Evolutionary conservation across 2,329 filamentous ascomycete species (phyloP), one percentile per base, ranked within the genome.

Genomic region (Ophiostoma australiae): DNA sequence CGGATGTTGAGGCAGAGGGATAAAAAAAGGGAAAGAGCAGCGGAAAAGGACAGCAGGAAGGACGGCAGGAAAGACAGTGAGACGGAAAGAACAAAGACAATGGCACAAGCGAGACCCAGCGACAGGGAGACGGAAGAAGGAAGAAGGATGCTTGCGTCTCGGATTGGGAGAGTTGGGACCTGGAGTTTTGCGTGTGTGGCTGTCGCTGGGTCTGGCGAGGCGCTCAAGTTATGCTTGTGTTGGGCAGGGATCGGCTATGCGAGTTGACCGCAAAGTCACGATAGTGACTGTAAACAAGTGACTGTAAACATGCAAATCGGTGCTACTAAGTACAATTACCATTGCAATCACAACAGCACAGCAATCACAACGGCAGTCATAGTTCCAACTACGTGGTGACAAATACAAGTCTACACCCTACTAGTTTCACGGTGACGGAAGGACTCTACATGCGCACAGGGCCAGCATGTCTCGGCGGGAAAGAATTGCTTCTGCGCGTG

Each of bases 401-500:
- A 27, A 58, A 13, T 58, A 58, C 4, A 58, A 41, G 15, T 41
- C 39, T 23, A 17, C 44, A 2, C 44, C 15, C 44, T n/a, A 7
- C 17, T 5, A 58, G 52, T 58, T 27, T 58, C 52, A 58, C 52
- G 52, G 52, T 27, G 52, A 58, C n/a, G 52, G 23, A 58, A 58
- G 23, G 13, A 58, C 52, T n/a, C 15, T 27, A 58, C 52, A 27
- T 58, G 27, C 44, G 44, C 44, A 23, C 48, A 11, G 23, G 23
- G 52, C 52, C 52, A n/a, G 52, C 52, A 58, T 58, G 52, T 58
- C 52, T 58, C 52, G n/a, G 52, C 20, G 23, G n/a, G 10, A n/a
- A 48, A n/a, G 20, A 48, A 15, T 58, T 58, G 52, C 17, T 31
- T 58, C 52, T 58, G 52, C 23, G 52, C 44, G 6, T 48, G 15